Evolutionary conservation across 2,329 filamentous ascomycete genomes (phyloP), one percentile per base, ranked within the genome.

Genomic region (Blastomyces parvus): DNA sequence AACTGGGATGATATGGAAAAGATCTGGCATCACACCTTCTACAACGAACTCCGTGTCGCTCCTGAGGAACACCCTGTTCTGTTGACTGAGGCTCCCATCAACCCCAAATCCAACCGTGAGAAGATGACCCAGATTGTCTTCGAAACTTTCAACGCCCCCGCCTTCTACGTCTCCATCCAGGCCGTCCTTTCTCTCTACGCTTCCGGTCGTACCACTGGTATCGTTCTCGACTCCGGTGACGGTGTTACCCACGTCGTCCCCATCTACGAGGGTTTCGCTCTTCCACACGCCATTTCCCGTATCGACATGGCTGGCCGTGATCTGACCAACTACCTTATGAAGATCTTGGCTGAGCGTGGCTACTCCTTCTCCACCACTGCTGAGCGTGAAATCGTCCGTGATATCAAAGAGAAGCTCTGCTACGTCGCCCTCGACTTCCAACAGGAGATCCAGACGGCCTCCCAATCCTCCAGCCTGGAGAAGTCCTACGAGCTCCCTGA

Each of bases 1-100:
- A 97, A 97, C 90, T 99, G 94, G 94, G 94, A 99, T 81, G 94
- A 97, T 82, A 97, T 97, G 94, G 94, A 97, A 86, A 97, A 97
- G 89, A 97, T 99, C 76, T 99, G 94, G 94, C 94, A 99, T 83
- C 94, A 99, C 90, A 97, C 94, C 79, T 99, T 99, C 87, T 99
- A 97, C 90, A 99, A 99, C 84, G 94, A 99, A 86, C 87, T 99
- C 78, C 93, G 94, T 93, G 94, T 99, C 70, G 94, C 94, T 75
- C 94, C 94, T 74, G 94, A 99, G 87, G 94, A 99, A 89, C 94
- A 99, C 88, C 94, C 94, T 75, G 92, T 97, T 79, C 88, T 99
- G 78, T 87, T 99, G 81, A 99, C 94, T 74, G 94, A 99, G 86
- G 94, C 94, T 74, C 94, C 94, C 73, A 97, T 99, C 88, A 99